These are phyloP conservation scores for Tetradesmus lagerheimii DNA, from an alignment of 139 green algal genomes.

Conservation along the genomic window DNA sequence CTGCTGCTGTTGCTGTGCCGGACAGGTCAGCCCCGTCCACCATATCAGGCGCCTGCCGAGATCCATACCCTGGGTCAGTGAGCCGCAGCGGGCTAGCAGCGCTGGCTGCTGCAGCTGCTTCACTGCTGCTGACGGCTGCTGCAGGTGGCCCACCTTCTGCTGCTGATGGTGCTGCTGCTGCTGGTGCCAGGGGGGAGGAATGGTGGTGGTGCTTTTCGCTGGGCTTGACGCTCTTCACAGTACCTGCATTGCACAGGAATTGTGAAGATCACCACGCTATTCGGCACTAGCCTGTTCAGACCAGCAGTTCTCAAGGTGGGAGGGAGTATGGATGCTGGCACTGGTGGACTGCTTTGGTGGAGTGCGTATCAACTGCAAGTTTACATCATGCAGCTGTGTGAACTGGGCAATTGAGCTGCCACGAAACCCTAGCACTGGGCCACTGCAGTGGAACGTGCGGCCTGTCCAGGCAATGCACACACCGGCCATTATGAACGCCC, in stretches of 20 bases:
- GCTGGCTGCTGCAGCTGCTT: background rate
- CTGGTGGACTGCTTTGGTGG: background rate
- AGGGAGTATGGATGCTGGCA: background rate
- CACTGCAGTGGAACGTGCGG: background rate
- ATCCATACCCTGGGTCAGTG: background rate
- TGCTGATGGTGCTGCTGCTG: background rate
- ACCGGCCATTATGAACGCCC: background rate
- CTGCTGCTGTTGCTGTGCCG: background rate
- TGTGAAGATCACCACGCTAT: too few species aligned
- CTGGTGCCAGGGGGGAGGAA: background rate
- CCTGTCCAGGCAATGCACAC: background rate
- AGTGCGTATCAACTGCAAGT: background rate
- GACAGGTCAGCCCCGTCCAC: background rate
- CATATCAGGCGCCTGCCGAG: background rate
- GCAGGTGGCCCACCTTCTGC: conserved; percentile 2
- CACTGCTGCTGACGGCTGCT: background rate
- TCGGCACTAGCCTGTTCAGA: too few species aligned
- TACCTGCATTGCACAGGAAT: conserved; percentile 11
- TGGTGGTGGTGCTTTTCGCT: conserved; percentile 36
- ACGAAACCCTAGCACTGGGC: too few species aligned
- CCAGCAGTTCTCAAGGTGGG: too few species aligned
- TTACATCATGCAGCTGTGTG: background rate
- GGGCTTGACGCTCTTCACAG: conserved; percentile 18
- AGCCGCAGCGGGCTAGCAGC: background rate
- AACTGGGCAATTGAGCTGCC: background rate